Percentiles rank a stretch among this genome's conserved stretches.
phyloP scores from a whole-genome alignment of 2,329 filamentous ascomycete genomes.

The Cadophora malorum region DNA sequence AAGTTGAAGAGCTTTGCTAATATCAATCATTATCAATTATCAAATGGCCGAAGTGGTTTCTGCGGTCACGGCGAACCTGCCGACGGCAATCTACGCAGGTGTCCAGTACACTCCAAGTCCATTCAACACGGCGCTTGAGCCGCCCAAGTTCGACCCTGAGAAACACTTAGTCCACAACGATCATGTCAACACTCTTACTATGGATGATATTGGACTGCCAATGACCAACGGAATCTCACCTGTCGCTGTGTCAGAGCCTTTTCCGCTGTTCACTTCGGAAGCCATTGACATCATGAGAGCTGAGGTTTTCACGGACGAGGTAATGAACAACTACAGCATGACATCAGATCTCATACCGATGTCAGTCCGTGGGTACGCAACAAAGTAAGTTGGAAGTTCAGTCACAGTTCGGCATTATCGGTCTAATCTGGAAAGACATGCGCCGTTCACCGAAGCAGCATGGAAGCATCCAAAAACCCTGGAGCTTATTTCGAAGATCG shows the following conservation, averaged over 20 bases:
- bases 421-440: background rate
- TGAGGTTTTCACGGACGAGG: slow-evolving; percentile 12
- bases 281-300: slow-evolving; percentile 10
- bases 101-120: background rate
- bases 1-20: no score
- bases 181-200: background rate
- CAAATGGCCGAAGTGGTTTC: background rate
- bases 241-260: background rate
- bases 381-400: background rate
- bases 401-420: background rate
- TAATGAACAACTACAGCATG: slow-evolving; percentile 1
- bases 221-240: background rate
- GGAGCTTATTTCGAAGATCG: background rate
- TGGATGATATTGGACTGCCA: slow-evolving; percentile 10
- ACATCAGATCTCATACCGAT: background rate
- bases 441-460: slow-evolving; percentile 5
- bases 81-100: background rate
- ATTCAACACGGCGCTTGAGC: background rate
- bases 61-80: background rate
- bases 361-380: background rate
- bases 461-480: slow-evolving; percentile 16
- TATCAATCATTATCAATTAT: background rate
- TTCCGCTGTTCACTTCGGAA: slow-evolving; percentile 10
- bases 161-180: background rate
- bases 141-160: background rate